A percentile compares a stretch with the other conserved stretches of the same genome.
Evolutionary conservation across 2,329 filamentous ascomycete genomes (phyloP).

Genomic region (Botrytis elliptica): DNA sequence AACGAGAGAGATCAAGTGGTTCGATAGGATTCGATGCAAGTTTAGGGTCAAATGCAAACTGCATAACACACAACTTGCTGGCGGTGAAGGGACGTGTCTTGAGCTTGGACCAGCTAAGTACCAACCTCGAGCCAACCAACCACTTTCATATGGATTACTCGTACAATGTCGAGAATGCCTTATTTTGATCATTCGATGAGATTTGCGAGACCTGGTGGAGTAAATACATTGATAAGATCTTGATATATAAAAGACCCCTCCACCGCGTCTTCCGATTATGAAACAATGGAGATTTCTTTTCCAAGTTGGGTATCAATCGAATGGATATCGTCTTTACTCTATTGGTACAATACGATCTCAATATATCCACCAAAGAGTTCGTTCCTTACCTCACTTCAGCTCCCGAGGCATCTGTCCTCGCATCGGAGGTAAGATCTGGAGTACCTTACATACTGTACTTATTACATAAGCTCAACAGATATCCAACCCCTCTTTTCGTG

Average conservation of each 20-base stretch:
- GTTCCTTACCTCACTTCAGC: background rate
- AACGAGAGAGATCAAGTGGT: background rate
- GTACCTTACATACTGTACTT: slow-evolving; percentile 8
- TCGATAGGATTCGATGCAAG: slow-evolving; percentile 13
- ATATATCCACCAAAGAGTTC: background rate
- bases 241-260: background rate
- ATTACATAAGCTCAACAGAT: background rate
- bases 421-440: background rate
- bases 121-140: background rate
- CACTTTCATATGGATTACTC: background rate
- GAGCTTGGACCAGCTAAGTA: background rate
- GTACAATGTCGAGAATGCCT: background rate
- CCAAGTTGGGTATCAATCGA: background rate
- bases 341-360: background rate
- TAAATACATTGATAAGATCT: background rate
- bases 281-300: background rate
- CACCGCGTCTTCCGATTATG: background rate
- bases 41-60: slow-evolving; percentile 4
- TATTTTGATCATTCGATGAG: background rate
- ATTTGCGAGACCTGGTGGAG: background rate
- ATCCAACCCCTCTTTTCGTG: background rate
- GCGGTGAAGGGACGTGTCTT: background rate
- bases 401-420: background rate
- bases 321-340: background rate
- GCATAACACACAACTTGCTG: slow-evolving; percentile 2